Base-by-base conservation (phyloP, 2,329 filamentous ascomycete species). In the Aspergillus niger region DNA sequence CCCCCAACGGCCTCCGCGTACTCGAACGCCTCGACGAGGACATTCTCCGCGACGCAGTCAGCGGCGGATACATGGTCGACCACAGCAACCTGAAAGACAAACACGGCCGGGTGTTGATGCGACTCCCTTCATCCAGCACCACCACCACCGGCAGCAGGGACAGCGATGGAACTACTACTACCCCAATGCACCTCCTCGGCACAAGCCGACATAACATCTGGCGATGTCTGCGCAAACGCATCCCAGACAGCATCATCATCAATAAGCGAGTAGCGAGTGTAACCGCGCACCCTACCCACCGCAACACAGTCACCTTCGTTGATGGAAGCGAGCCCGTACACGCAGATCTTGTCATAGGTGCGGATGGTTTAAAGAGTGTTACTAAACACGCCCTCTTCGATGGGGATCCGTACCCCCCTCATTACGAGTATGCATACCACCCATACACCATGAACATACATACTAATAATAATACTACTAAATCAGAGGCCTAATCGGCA, bases 331-430 rank as follows among this genome's bases (percentile, higher is more conserved):
- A 63, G 0, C 63, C 74, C 15, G 66, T 68, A 8, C 69, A 75
- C 47, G 77, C 73, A 5, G 79, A 80, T 67, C 65, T 81, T 24
- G 69, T 81, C 2, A 74, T 81, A 53, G 78, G 79, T 5, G 76
- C 78, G 0, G 79, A 81, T 66, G 79, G 79, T 0, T 53, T 80
- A 15, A 72, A 73, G 51, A 77, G 76, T 50, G 70, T 68, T 0
- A 70, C 70, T 2, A 76, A 75, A 58, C 70, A 61, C 38, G 73
- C 73, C 0, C 62, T 82, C 22, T 79, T 81, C 52, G 69, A 69
- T 0, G 69, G 72, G 10, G 73, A 76, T 47, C 63, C 68, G 2
- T 79, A 74, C 64, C 72, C 75, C 2, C 77, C 77, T 11, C 69
- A 73, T 15, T 80, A 80, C 55, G 77, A 79, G 76, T 77, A 62